These are phyloP conservation scores for Centrapalus pauciflorus DNA, from an alignment of 129 eudicot species.

Conservation along the genomic window DNA sequence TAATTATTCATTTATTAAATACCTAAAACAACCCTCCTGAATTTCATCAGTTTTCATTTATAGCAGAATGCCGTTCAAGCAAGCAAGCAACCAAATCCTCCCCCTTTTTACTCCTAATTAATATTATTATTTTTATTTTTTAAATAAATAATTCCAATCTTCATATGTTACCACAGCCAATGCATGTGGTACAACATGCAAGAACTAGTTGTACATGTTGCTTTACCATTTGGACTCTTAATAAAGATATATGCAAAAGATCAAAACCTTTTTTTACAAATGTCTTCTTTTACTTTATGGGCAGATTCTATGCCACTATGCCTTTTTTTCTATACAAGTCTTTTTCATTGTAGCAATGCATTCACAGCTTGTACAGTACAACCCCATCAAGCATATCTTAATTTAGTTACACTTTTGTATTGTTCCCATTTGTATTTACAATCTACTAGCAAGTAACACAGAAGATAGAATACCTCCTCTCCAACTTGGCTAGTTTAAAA, in stretches of 20 bases:
- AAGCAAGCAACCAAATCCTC: conserved; percentile 9
- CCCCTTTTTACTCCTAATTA: neutral
- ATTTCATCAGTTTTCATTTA: conserved; percentile 41
- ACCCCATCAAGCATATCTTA: neutral
- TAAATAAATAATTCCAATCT: neutral
- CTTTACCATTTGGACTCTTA: conserved; percentile 2
- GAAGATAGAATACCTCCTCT: neutral
- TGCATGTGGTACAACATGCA: conserved; percentile 7
- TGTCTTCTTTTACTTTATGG: conserved; percentile 20
- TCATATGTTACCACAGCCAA: neutral
- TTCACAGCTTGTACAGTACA: conserved; percentile 6
- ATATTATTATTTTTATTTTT: neutral
- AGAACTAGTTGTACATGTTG: conserved; percentile 5
- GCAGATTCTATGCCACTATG: conserved; percentile 19
- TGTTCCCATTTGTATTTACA: neutral
- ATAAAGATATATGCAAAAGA: neutral
- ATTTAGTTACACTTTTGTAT: neutral
- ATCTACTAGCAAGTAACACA: neutral
- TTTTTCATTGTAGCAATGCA: conserved; percentile 3
- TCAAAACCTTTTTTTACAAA: conserved; percentile 22
- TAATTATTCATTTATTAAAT: conserved; percentile 19
- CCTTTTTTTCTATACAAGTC: conserved; percentile 10
- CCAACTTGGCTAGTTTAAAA: too few species aligned
- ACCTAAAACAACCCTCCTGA: conserved; percentile 35
- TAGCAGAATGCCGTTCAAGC: conserved; percentile 54